These are phyloP conservation scores for Herpetomonas samuelpessoai DNA, from an alignment of 208 protist species.

Conservation along the genomic window DNA sequence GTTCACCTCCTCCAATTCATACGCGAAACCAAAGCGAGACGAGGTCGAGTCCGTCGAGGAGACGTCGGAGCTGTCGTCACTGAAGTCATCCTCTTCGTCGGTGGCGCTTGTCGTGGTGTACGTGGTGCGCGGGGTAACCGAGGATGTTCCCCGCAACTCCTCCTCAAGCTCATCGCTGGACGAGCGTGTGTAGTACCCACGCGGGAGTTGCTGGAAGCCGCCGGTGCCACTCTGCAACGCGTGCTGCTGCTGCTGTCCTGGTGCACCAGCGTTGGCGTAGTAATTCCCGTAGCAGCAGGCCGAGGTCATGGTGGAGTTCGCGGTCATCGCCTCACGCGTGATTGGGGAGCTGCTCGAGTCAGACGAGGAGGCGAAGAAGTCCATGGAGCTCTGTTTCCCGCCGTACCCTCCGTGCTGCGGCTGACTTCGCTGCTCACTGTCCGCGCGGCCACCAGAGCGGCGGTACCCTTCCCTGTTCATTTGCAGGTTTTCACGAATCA, in stretches of 20 bases:
- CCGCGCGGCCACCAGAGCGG: too few relatives aligned
- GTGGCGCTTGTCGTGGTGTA: too few relatives aligned
- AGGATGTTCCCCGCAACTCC: conserved; percentile 1
- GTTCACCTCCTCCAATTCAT: background rate
- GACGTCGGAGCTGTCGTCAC: conserved; percentile 20
- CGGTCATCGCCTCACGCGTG: background rate
- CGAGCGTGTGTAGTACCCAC: too few relatives aligned
- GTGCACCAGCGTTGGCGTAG: conserved; percentile 16
- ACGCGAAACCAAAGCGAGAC: background rate
- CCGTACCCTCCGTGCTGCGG: too few relatives aligned
- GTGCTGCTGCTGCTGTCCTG: too few relatives aligned
- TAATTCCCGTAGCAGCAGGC: conserved; percentile 17
- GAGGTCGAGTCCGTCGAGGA: background rate
- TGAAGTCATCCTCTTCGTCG: conserved; percentile 16
- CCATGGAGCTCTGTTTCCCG: background rate
- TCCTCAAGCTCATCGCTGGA: conserved; percentile 8
- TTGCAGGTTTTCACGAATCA: conserved; percentile 47
- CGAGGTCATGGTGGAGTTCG: background rate
- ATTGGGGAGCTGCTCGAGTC: background rate
- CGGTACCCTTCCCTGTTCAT: conserved; percentile 1
- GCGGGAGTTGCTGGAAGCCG: too few relatives aligned
- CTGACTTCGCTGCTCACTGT: too few relatives aligned
- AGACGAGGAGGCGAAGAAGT: conserved; percentile 7
- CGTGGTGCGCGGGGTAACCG: too few relatives aligned
- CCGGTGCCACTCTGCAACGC: too few relatives aligned